These are phyloP conservation scores for Leccinum sublutescens DNA, from an alignment of 768 basidiomycete genomes.

Conservation along the genomic window DNA sequence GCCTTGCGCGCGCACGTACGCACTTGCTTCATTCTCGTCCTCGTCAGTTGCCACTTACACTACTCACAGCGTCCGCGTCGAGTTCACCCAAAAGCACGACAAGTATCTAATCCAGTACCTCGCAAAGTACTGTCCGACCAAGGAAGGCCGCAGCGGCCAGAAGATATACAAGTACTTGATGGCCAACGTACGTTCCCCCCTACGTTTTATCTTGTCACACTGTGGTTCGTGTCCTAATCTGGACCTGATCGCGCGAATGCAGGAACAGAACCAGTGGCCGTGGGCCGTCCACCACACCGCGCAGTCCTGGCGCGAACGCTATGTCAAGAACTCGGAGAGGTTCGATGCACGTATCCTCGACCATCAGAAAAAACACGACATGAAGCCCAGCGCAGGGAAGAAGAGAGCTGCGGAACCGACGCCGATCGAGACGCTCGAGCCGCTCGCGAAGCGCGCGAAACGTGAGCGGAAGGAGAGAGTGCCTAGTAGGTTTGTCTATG, in stretches of 20 bases:
- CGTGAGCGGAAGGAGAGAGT: not conserved
- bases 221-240: not conserved
- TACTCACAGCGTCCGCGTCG: slow-evolving; percentile 20
- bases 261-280: slow-evolving; percentile 45
- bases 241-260: not conserved
- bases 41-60: not conserved
- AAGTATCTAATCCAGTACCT: slow-evolving; percentile 44
- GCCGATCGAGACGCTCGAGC: not conserved
- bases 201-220: not conserved
- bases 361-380: slow-evolving; percentile 37
- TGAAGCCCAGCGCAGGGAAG: not conserved
- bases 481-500: slow-evolving; percentile 4
- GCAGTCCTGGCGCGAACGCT: slow-evolving; percentile 67
- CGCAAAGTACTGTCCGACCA: slow-evolving; percentile 44
- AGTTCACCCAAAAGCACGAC: slow-evolving; percentile 43
- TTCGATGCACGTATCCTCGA: slow-evolving; percentile 45
- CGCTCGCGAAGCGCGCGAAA: slow-evolving; percentile 10
- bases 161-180: slow-evolving; percentile 42
- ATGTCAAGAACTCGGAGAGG: slow-evolving; percentile 40
- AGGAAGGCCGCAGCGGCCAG: slow-evolving; percentile 45
- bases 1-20: slow-evolving; percentile 6
- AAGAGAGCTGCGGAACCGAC: slow-evolving; percentile 4
- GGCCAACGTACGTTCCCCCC: slow-evolving; percentile 42
- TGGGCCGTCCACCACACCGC: slow-evolving; percentile 54
- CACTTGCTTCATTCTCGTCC: not conserved